Evolutionary conservation across 352 stramenopile genomes (phyloP).

Genomic region (Globisporangium iwayamae): DNA sequence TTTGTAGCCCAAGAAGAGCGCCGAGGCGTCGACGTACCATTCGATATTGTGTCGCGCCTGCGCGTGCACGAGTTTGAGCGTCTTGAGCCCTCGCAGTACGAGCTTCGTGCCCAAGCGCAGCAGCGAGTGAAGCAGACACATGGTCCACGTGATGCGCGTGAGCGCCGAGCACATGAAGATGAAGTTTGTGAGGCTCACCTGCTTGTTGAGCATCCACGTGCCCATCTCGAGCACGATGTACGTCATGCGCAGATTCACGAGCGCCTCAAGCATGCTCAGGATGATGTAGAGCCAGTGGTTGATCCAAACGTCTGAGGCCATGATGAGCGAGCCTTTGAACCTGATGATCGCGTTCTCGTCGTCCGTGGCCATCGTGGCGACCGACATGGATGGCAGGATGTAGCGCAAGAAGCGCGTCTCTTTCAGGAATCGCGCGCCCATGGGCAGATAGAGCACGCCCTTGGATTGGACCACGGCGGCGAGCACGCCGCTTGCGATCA

Average conservation of each 20-base stretch:
- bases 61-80: conserved; percentile 8
- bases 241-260: conserved; percentile 14
- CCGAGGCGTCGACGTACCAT: conserved; percentile 14
- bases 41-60: conserved; percentile 7
- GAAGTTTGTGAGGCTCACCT: conserved; percentile 14
- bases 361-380: neutral
- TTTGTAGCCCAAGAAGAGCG: conserved; percentile 21
- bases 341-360: conserved; percentile 8
- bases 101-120: conserved; percentile 9
- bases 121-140: conserved; percentile 18
- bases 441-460: conserved; percentile 15
- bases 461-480: conserved; percentile 9
- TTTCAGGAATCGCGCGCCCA: conserved; percentile 1
- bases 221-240: conserved; percentile 14
- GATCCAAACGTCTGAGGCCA: conserved; percentile 15
- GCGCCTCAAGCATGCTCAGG: conserved; percentile 12
- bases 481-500: conserved; percentile 22
- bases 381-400: conserved; percentile 2
- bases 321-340: conserved; percentile 11
- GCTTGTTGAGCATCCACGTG: conserved; percentile 15
- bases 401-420: neutral
- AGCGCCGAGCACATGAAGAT: conserved; percentile 19
- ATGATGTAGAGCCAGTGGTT: conserved; percentile 18
- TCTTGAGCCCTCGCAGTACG: conserved; percentile 1
- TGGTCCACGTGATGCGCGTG: conserved; percentile 16